Percentiles rank a stretch among this genome's conserved stretches.
phyloP scores from a whole-genome alignment of 1,139 yeast species.

The Diutina catenulata region DNA sequence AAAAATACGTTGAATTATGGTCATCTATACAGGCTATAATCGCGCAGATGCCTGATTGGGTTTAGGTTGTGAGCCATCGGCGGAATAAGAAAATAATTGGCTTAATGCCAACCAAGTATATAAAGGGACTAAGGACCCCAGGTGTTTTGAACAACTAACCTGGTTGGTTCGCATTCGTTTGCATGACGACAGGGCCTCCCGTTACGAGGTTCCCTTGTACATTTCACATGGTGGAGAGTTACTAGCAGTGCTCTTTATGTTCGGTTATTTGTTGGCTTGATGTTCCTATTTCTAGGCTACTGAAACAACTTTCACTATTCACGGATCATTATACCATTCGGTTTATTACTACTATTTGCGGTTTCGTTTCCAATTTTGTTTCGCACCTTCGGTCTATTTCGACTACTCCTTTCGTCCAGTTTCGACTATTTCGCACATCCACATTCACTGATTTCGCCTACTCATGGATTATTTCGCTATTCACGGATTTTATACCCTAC shows the following conservation, averaged over 20 bases:
- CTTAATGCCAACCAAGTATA: neutral
- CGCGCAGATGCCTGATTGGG: neutral
- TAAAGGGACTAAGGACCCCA: neutral
- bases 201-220: neutral
- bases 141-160: neutral
- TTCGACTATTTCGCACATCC: neutral
- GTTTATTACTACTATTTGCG: neutral
- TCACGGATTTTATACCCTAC: no score
- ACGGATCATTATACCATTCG: neutral
- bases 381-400: neutral
- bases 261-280: neutral
- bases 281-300: neutral
- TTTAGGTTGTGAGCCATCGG: neutral
- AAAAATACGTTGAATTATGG: neutral
- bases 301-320: neutral
- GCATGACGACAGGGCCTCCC: neutral
- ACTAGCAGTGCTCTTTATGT: neutral
- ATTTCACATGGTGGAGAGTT: neutral
- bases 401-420: neutral
- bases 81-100: neutral
- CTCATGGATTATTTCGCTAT: no score
- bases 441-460: no score
- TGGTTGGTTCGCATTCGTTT: constrained; percentile 1
- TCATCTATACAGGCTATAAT: neutral
- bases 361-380: neutral